A percentile compares a stretch with the other conserved stretches of the same genome.
These are phyloP conservation scores for Plasmodium relictum DNA, from an alignment of 169 alveolate species.

Conservation along the genomic window DNA sequence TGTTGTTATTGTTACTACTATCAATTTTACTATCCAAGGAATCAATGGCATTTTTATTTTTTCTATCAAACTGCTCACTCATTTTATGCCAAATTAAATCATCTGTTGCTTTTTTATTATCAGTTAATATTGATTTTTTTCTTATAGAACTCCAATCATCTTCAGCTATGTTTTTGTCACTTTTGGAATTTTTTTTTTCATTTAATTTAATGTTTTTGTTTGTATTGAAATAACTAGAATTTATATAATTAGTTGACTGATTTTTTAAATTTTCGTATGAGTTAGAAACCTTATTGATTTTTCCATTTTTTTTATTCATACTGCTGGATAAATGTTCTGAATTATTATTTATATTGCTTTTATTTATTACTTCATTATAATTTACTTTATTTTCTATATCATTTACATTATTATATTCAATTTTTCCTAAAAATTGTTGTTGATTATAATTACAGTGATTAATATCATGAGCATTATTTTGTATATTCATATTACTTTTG, in stretches of 20 bases:
- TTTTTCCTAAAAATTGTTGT: background rate
- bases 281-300: background rate
- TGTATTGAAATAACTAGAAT: constrained; percentile 4
- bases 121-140: constrained; percentile 22
- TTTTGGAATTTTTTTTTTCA: constrained; percentile 33
- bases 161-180: constrained; percentile 20
- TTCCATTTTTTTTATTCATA: constrained; percentile 6
- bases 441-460: constrained; percentile 6
- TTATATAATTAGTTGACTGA: constrained; percentile 1
- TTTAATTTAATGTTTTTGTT: background rate
- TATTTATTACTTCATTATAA: background rate
- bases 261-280: constrained; percentile 20
- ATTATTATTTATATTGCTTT: constrained; percentile 1
- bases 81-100: constrained; percentile 71
- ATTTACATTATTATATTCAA: background rate
- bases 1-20: constrained; percentile 1
- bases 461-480: background rate
- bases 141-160: constrained; percentile 72
- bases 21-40: background rate
- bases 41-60: constrained; percentile 18
- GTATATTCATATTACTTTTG: background rate
- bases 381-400: background rate
- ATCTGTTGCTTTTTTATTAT: constrained; percentile 47
- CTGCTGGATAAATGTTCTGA: background rate
- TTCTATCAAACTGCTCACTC: constrained; percentile 67